Base-by-base conservation (phyloP, 2,329 filamentous ascomycete species). In the Pseudocercospora macadamiae region DNA sequence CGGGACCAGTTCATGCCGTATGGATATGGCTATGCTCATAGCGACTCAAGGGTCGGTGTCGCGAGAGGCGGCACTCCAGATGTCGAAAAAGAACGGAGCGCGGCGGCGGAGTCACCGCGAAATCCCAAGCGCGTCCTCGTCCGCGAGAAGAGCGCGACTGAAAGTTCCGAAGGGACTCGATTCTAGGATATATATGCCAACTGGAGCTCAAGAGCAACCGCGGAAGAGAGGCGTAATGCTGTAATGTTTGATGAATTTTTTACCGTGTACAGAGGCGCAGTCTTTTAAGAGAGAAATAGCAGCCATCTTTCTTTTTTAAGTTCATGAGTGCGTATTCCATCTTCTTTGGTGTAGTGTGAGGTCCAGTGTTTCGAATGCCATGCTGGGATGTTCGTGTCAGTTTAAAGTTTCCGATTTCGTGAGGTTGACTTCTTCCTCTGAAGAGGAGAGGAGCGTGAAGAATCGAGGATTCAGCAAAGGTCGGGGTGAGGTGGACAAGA, bases 1-100 rank as follows among this genome's bases (percentile, higher is more conserved):
- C 62, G 70, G 23, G 68, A 70, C 4, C 68, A 68, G 3, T 72
- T 70, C 62, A 73, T 73, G 71, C 71, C 71, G 23, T 71, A 71
- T 34, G 71, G 71, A 9, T 73, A 73, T 53, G 66, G 64, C 6
- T 72, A 72, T 48, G 56, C 67, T 32, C 61, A 68, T 18, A 69
- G 68, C 37, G 68, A 71, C 37, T 67, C 65, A 28, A 42, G 61
- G 21, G 26, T 57, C 16, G 57, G 48, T 7, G 34, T 66, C 30
- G 66, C 67, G 21, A 60, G 66, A 58, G 66, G 64, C 7, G 62
- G 52, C 21, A 65, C 64, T 39, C 64, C 67, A 0, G 68, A 68
- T 16, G 19, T 62, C 36, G 67, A 69, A 59, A 65, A 67, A 47
- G 64, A 57, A 23, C 18, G 47, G 14, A 47, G 54, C 49, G 21